Evolutionary conservation across 1,284 basidiomycete species (phyloP).

Genomic region (Naganishia cerealis): DNA sequence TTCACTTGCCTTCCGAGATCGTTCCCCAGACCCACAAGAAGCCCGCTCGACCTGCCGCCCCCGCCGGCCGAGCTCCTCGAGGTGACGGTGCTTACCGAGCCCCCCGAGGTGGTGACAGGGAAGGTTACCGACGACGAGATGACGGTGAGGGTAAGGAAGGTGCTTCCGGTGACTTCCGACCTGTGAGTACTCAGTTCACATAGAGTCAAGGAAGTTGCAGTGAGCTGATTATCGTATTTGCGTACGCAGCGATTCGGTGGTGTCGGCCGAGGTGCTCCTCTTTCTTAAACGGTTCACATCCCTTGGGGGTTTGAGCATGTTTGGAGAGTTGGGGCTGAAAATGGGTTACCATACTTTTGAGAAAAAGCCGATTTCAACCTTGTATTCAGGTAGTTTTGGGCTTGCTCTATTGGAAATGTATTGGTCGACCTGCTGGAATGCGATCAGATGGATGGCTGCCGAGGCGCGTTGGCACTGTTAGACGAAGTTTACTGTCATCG

Average conservation of each 20-base stretch:
- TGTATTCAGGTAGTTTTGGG: slow-evolving; percentile 26
- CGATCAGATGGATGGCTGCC: background rate
- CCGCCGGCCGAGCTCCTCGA: slow-evolving; percentile 64
- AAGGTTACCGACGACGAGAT: slow-evolving; percentile 72
- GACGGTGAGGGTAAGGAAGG: slow-evolving; percentile 69
- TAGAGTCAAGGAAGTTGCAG: background rate
- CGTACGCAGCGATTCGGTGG: slow-evolving; percentile 65
- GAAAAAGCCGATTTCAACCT: slow-evolving; percentile 13
- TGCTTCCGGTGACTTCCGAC: slow-evolving; percentile 76
- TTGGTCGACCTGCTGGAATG: slow-evolving; percentile 5
- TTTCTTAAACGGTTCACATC: slow-evolving; percentile 27
- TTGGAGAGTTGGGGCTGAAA: slow-evolving; percentile 13
- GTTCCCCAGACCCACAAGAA: slow-evolving; percentile 95
- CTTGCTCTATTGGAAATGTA: slow-evolving; percentile 21
- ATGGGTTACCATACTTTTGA: slow-evolving; percentile 10
- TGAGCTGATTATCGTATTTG: background rate
- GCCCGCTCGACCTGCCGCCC: slow-evolving; percentile 70
- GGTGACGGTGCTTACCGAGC: slow-evolving; percentile 76
- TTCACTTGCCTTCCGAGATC: slow-evolving; percentile 88
- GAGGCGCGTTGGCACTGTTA: too few relatives aligned
- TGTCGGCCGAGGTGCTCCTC: slow-evolving; percentile 79
- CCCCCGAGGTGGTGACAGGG: slow-evolving; percentile 73
- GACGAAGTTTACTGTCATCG: too few relatives aligned
- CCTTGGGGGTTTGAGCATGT: background rate
- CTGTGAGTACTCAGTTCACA: slow-evolving; percentile 44